Percentiles rank a stretch among this genome's conserved stretches.
phyloP scores from a whole-genome alignment of 1,284 basidiomycete species.

The Marasmius tenuissimus region DNA sequence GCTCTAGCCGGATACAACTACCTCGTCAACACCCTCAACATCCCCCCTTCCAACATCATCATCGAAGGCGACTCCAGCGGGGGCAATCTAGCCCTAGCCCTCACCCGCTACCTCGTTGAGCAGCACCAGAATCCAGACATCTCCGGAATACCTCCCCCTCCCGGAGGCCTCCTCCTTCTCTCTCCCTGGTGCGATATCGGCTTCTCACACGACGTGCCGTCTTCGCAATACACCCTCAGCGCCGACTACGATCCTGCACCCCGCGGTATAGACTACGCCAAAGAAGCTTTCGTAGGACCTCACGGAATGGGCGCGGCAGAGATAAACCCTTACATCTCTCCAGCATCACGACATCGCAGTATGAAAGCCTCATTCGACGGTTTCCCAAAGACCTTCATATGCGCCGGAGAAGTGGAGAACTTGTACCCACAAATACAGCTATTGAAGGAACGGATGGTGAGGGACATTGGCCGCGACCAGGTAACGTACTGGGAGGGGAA shows the following conservation, averaged over 20 bases:
- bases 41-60: constrained; percentile 51
- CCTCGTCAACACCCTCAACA: constrained; percentile 31
- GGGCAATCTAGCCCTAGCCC: constrained; percentile 65
- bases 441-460: constrained; percentile 41
- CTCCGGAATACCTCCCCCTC: constrained; percentile 37
- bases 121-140: constrained; percentile 18
- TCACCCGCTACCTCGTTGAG: constrained; percentile 53
- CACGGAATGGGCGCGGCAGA: constrained; percentile 39
- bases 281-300: constrained; percentile 40
- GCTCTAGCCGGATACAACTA: constrained; percentile 39
- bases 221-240: constrained; percentile 31
- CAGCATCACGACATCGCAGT: constrained; percentile 42
- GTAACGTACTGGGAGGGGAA: constrained; percentile 34
- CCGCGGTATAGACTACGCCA: constrained; percentile 21
- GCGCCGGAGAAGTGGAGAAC: constrained; percentile 53
- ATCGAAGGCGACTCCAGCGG: constrained; percentile 68
- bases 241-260: constrained; percentile 40
- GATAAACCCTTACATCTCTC: constrained; percentile 54
- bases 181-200: constrained; percentile 62
- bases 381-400: constrained; percentile 57
- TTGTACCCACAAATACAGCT: constrained; percentile 49
- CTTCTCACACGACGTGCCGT: constrained; percentile 29
- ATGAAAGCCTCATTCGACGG: constrained; percentile 42
- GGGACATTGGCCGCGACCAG: constrained; percentile 42
- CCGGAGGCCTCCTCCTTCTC: constrained; percentile 52